These are phyloP conservation scores for Inga leiocalycina DNA, from an alignment of 306 rosid species.

Conservation along the genomic window DNA sequence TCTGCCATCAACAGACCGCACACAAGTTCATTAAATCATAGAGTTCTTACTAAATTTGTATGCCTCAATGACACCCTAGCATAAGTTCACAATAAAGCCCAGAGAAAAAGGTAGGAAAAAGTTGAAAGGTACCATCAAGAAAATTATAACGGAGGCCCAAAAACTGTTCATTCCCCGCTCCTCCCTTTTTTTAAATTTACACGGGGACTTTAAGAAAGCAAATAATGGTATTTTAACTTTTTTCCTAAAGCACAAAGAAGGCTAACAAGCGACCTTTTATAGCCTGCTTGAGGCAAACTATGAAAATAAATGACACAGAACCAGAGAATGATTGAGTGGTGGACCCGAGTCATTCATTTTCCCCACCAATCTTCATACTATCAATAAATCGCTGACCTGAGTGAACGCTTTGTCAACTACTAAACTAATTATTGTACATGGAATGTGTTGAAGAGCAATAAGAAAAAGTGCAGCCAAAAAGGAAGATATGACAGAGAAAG, in stretches of 20 bases:
- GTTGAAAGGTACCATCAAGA: constrained; percentile 12
- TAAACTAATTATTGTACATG: background rate
- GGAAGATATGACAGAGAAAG: background rate
- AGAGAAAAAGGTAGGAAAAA: constrained; percentile 30
- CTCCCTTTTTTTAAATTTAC: background rate
- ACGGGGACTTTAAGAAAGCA: background rate
- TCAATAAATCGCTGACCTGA: background rate
- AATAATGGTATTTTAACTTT: background rate
- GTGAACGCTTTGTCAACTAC: background rate
- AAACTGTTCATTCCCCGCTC: background rate
- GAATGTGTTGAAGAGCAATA: background rate
- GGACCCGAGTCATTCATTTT: background rate
- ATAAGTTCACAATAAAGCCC: constrained; percentile 15
- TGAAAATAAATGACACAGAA: background rate
- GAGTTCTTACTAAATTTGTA: constrained; percentile 29
- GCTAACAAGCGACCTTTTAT: background rate
- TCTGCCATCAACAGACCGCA: constrained; percentile 46
- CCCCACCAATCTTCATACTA: constrained; percentile 10
- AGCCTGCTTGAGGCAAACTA: background rate
- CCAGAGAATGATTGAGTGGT: background rate
- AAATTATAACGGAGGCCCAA: constrained; percentile 20
- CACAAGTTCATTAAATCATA: background rate
- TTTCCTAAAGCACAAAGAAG: background rate
- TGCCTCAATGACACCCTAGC: background rate
- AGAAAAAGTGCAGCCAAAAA: background rate